Evolutionary conservation across 1,284 basidiomycete genomes (phyloP).

Genomic region (Moniliella sp.): DNA sequence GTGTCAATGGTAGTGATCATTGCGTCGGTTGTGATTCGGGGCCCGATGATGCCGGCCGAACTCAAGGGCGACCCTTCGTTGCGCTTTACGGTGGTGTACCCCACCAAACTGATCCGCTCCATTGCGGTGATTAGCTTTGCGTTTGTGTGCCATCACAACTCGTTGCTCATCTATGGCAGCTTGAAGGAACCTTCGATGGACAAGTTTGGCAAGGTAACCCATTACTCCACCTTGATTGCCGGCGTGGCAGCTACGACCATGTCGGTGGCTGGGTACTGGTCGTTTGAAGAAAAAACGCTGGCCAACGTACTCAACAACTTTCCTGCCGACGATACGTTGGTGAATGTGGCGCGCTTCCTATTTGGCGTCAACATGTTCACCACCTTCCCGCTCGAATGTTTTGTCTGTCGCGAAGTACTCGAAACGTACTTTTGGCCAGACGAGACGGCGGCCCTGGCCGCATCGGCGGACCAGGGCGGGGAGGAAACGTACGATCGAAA

Average conservation of each 20-base stretch:
- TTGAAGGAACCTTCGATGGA: conserved; percentile 77
- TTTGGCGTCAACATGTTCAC: conserved; percentile 98
- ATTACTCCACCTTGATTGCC: conserved; percentile 37
- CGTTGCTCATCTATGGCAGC: conserved; percentile 58
- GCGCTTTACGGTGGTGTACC: conserved; percentile 73
- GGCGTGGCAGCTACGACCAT: conserved; percentile 37
- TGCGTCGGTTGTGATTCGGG: conserved; percentile 59
- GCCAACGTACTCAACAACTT: conserved; percentile 35
- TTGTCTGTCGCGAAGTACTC: conserved; percentile 65
- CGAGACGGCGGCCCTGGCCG: too few relatives aligned
- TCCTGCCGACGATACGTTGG: conserved; percentile 22
- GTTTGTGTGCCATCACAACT: conserved; percentile 33
- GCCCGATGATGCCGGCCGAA: conserved; percentile 54
- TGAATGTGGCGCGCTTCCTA: conserved; percentile 66
- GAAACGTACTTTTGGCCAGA: conserved; percentile 19
- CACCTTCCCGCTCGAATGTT: conserved; percentile 71
- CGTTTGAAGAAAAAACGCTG: conserved; percentile 80
- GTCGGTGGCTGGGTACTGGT: conserved; percentile 69
- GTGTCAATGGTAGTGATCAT: conserved; percentile 89
- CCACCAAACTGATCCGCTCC: conserved; percentile 26
- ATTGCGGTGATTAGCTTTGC: conserved; percentile 32
- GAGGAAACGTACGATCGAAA: conserved; percentile 33
- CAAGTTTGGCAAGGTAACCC: conserved; percentile 76
- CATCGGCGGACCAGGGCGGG: too few relatives aligned
- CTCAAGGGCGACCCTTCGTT: conserved; percentile 46